phyloP scores from a whole-genome alignment of 2,329 filamentous ascomycete genomes.

The Pezicula neosporulosa region DNA sequence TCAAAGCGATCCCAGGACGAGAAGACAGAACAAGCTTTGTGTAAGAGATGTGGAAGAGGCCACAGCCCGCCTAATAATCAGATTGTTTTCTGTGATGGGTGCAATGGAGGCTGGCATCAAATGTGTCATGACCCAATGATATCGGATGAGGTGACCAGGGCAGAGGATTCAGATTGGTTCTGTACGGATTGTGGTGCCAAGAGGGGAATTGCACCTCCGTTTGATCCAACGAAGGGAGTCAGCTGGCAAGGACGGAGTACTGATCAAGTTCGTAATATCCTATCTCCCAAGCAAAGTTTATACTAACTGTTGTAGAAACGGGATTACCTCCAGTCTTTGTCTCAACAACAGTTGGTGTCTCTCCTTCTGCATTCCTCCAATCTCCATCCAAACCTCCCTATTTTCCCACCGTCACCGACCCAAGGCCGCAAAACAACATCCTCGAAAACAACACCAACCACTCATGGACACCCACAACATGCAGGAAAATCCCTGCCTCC shows the following conservation, averaged over 20 bases:
- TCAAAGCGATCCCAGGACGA: constrained; percentile 52
- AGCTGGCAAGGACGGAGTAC: constrained; percentile 28
- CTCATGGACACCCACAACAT: constrained; percentile 16
- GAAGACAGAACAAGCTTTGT: constrained; percentile 53
- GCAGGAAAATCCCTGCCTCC: constrained; percentile 19
- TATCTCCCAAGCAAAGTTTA: constrained; percentile 1
- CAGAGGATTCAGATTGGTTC: constrained; percentile 68
- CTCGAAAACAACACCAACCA: constrained; percentile 14
- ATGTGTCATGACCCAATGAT: constrained; percentile 77
- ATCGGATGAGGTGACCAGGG: constrained; percentile 62
- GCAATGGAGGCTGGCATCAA: constrained; percentile 77
- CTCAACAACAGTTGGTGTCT: constrained; percentile 59
- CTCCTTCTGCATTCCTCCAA: constrained; percentile 60
- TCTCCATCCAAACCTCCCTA: constrained; percentile 59
- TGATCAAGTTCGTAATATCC: constrained; percentile 33
- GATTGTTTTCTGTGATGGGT: constrained; percentile 84
- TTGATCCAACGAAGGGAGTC: constrained; percentile 32
- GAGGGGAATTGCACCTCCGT: constrained; percentile 38
- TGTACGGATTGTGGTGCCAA: constrained; percentile 58
- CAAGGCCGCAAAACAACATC: constrained; percentile 2
- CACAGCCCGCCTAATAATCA: constrained; percentile 70
- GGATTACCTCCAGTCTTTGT: constrained; percentile 58
- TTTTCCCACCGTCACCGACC: constrained; percentile 46
- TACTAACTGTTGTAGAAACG: constrained; percentile 45
- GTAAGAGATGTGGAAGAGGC: constrained; percentile 69